phyloP scores from a whole-genome alignment of 192 early-diverging fungal species.

The Piromyces sp. region DNA sequence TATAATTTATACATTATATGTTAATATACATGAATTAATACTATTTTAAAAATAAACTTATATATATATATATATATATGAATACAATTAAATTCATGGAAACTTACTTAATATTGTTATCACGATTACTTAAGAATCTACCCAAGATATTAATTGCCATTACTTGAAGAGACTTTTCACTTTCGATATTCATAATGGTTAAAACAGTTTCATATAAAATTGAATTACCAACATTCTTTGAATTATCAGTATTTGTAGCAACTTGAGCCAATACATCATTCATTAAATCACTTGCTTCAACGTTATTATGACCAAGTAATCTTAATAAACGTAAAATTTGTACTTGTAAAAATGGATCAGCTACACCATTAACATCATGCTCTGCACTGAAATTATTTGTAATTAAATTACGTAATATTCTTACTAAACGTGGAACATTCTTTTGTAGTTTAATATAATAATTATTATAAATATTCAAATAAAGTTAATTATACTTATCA shows the following conservation, averaged over 20 bases:
- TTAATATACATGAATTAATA: too few relatives aligned
- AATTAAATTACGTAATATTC: conserved; percentile 76
- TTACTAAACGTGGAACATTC: conserved; percentile 63
- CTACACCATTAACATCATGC: conserved; percentile 89
- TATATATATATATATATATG: too few relatives aligned
- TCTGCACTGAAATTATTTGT: conserved; percentile 76
- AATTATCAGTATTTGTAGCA: conserved; percentile 81
- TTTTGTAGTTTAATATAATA: conserved; percentile 3
- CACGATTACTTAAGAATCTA: conserved; percentile 80
- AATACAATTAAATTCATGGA: background rate
- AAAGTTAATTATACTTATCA: too few relatives aligned
- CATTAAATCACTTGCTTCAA: conserved; percentile 70
- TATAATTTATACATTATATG: too few relatives aligned
- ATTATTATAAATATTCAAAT: too few relatives aligned
- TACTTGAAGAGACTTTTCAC: conserved; percentile 75
- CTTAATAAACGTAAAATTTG: conserved; percentile 79
- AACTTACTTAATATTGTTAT: conserved; percentile 85
- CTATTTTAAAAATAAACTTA: too few relatives aligned
- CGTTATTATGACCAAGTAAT: conserved; percentile 51
- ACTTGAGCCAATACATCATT: conserved; percentile 95
- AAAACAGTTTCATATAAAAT: conserved; percentile 94
- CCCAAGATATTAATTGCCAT: conserved; percentile 96
- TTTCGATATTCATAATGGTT: conserved; percentile 90
- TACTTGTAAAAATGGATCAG: conserved; percentile 93
- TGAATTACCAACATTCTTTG: conserved; percentile 94